Base-by-base conservation (phyloP, 2,329 filamentous ascomycete species). In the Aspergillus neoniger region DNA sequence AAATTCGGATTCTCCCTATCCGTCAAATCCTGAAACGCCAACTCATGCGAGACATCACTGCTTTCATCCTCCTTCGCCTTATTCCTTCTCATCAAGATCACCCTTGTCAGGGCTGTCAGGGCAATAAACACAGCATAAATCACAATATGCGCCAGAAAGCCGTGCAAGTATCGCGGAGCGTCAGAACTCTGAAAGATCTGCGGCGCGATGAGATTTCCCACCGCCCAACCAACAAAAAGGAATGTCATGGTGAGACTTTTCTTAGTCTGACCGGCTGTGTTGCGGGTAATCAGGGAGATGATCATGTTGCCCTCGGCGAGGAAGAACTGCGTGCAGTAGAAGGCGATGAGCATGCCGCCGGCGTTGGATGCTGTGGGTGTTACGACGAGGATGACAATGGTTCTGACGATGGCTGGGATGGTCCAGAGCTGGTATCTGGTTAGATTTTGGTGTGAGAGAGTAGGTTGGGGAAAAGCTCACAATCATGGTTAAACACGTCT, bases 271-370 rank as follows among this genome's bases (percentile, higher is more conserved):
- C 88, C 88, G n/a, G 85, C 88, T 2, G 89, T 76, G 67, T 90
- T 90, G 15, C 87, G 82, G 0, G 84, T 84, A 58, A 89, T 80
- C 1, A 67, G 54, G 3, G 65, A 65, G 30, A 67, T 63, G 4
- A 65, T 61, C 41, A 68, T 52, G 76, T 90, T 81, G n/a, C 85
- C 86, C 69, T 90, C 81, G 7, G 83, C 80, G n/a, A 89, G 76
- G 81, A 91, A 91, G 17, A 86, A 89, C 32, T 91, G 81, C 1
- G 86, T 87, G 63, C 90, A 86, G 77, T 90, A 91, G 78, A 91
- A 91, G 66, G 81, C 83, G 68, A 91, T 83, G 9, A 91, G 77
- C 1, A 91, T 81, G 5, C 88, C 88, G 30, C 86, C 80, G 71
- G 86, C 81, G 28, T 85, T 85, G 2, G 82, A 74, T 17, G 79